Base-by-base conservation (phyloP, 2,329 filamentous ascomycete genomes). In the Phyllosticta citribraziliensis region DNA sequence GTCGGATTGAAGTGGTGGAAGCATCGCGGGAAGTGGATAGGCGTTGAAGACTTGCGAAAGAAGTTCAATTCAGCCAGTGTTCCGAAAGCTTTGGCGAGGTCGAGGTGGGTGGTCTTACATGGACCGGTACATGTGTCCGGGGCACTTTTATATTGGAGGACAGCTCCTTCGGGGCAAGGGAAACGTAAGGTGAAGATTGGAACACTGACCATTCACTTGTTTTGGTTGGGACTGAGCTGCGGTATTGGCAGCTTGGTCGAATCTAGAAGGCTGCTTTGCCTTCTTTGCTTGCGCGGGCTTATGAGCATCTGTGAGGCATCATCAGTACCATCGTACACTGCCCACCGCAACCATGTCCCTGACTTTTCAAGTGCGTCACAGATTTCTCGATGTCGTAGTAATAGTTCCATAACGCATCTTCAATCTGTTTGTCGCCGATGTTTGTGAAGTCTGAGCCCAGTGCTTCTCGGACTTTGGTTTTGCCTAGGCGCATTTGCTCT, bases 381-480 rank as follows among this genome's bases (percentile, higher is more conserved):
- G 90, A 85, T 74, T 96, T 96, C 62, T 86, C 88, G 30, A 96
- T 80, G 68, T 99, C 92, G 72, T 92, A 97, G 73, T 93, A 97
- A 74, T 97, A 97, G 74, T 99, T 85, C 91, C 91, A 97, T 17
- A 99, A 75, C 0, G 92, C 84, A 64, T 97, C 93, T 72, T 96
- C 85, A 64, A 97, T 93, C 70, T 96, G 88, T 47, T 79, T 77
- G 63, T 87, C 83, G 5, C 82, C 80, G n/a, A 82, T 77, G 6
- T 24, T 61, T 3, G 59, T 27, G 52, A 24, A 57, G 11, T 62
- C 60, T 9, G 60, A 2, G 2, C 85, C 87, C n/a, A 96, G 78
- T 9, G 82, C 80, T 64, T 79, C 79, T 62, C 84, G 81, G 40
- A 95, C 88, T 65, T 86, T 80, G 50, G 80, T 78, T 0, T 87